phyloP scores from a whole-genome alignment of 1,139 yeast genomes.

The Candida anutae region DNA sequence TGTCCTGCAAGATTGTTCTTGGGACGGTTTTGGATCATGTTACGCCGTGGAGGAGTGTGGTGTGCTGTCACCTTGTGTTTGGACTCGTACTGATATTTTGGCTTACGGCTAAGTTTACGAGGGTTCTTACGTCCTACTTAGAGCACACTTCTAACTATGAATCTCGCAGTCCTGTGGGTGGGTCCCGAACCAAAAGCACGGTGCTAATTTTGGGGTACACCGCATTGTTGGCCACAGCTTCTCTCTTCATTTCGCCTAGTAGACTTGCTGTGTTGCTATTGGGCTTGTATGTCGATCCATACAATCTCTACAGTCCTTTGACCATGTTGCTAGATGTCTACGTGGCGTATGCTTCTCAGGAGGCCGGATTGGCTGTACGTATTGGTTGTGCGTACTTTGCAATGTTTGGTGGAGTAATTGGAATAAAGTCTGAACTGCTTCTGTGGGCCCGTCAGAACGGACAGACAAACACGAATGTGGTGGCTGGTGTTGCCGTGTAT shows the following conservation, averaged over 20 bases:
- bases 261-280: conserved; percentile 17
- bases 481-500: conserved; percentile 3
- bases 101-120: no score
- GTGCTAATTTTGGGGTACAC: neutral
- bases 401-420: conserved; percentile 8
- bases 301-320: conserved; percentile 19
- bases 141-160: no score
- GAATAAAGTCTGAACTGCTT: conserved; percentile 3
- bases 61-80: no score
- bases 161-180: no score
- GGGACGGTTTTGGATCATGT: no score
- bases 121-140: no score
- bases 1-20: no score
- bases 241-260: conserved; percentile 13
- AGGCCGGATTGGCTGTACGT: no score
- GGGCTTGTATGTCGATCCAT: conserved; percentile 21
- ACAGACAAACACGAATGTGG: conserved; percentile 1
- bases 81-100: no score
- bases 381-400: no score
- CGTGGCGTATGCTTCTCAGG: conserved; percentile 1
- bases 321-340: conserved; percentile 16
- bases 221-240: neutral
- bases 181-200: no score
- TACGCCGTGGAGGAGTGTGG: no score
- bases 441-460: neutral